Percentiles rank a stretch among this genome's conserved stretches.
These are phyloP conservation scores for Ramaria sp. DNA, from an alignment of 768 basidiomycete genomes.

Conservation along the genomic window DNA sequence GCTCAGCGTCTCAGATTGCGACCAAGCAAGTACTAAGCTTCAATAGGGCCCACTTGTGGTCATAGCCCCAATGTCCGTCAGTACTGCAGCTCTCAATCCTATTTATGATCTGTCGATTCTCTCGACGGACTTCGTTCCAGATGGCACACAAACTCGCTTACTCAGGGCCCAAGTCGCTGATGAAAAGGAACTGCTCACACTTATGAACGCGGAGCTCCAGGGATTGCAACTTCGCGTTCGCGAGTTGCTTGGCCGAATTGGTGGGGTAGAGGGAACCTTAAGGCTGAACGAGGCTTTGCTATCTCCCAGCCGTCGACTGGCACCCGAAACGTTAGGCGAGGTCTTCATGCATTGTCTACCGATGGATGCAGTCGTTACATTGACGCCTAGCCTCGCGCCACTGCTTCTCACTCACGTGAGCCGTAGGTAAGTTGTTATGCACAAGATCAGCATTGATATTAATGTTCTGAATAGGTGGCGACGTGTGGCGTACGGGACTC, in stretches of 20 bases:
- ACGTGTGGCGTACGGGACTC: background rate
- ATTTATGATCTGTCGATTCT: background rate
- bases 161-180: background rate
- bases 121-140: background rate
- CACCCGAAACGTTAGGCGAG: background rate
- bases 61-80: background rate
- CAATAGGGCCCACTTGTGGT: too few species aligned
- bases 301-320: background rate
- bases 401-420: background rate
- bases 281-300: background rate
- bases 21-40: too few species aligned
- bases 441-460: background rate
- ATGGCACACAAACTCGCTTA: background rate
- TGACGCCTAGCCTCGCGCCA: background rate
- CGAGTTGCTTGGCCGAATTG: background rate
- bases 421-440: background rate
- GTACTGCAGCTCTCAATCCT: background rate
- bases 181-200: background rate
- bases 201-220: background rate
- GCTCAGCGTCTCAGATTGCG: too few species aligned
- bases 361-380: background rate
- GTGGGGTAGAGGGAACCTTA: background rate
- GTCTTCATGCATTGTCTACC: background rate
- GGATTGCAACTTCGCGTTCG: background rate
- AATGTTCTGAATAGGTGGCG: background rate